A percentile compares a stretch with the other conserved stretches of the same genome.
Conservation (phyloP, 768 basidiomycete species). For the Dentipellis sp. region DNA sequence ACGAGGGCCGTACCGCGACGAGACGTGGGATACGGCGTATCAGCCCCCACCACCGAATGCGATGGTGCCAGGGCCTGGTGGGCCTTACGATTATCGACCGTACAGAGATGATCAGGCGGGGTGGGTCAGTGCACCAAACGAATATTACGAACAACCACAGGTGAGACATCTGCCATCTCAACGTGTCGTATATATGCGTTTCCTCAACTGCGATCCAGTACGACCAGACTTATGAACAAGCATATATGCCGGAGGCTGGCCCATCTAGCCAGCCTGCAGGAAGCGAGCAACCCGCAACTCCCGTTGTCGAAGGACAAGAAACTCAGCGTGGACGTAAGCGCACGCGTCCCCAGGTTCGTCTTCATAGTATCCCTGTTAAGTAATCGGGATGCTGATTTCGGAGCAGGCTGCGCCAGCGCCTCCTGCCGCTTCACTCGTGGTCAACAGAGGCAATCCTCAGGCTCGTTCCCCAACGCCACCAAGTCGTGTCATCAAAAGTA, state of each 20-base stretch:
- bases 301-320: constrained; percentile 13
- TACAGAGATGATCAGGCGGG: constrained; percentile 31
- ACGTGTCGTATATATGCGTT: too few relatives aligned
- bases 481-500: constrained; percentile 76
- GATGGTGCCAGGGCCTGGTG: constrained; percentile 33
- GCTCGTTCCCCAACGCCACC: constrained; percentile 82
- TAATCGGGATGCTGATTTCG: constrained; percentile 5
- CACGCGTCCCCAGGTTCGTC: constrained; percentile 42
- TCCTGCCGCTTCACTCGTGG: constrained; percentile 56
- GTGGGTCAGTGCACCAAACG: constrained; percentile 34
- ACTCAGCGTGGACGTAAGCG: constrained; percentile 64
- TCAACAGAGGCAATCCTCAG: constrained; percentile 53
- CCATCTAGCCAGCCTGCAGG: constrained; percentile 26
- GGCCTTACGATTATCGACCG: constrained; percentile 43
- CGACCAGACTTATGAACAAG: constrained; percentile 47
- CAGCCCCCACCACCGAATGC: constrained; percentile 29
- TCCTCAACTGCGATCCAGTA: constrained; percentile 27
- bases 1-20: constrained; percentile 14
- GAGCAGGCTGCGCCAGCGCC: constrained; percentile 52
- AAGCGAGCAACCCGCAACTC: constrained; percentile 26
- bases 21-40: constrained; percentile 47
- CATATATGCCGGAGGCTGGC: constrained; percentile 46
- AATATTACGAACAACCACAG: constrained; percentile 51
- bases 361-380: background rate
- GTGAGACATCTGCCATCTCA: too few relatives aligned